phyloP scores from a whole-genome alignment of 345 rosid genomes.

The Eucalyptus erythrocorys region DNA sequence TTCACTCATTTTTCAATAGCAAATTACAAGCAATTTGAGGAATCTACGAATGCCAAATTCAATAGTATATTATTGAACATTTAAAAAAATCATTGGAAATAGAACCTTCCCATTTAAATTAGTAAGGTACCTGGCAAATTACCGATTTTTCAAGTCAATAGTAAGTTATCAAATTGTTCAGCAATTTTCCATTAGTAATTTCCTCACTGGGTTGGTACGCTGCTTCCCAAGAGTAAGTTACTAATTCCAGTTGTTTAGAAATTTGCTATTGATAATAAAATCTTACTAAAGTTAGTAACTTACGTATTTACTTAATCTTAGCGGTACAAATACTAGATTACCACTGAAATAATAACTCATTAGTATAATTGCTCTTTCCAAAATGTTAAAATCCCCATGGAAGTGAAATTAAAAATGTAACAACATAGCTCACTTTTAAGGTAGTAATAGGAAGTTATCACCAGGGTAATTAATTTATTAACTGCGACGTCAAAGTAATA shows the following conservation, averaged over 20 bases:
- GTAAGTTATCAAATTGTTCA: neutral
- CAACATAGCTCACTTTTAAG: neutral
- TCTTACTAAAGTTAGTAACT: neutral
- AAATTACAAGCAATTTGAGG: no score
- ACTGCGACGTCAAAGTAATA: neutral
- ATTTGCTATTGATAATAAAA: neutral
- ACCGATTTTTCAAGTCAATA: neutral
- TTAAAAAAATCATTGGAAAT: neutral
- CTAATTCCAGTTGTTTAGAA: neutral
- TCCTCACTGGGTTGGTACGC: neutral
- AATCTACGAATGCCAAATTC: no score
- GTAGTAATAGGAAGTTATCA: neutral
- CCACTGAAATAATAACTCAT: neutral
- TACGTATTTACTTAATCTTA: neutral
- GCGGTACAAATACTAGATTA: neutral
- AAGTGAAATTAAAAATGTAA: no score
- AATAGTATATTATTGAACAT: no score
- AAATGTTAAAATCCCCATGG: neutral
- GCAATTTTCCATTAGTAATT: neutral
- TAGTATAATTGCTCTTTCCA: neutral
- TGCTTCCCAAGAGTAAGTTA: neutral
- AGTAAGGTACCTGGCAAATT: neutral
- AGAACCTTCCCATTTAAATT: neutral
- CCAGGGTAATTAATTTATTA: neutral
- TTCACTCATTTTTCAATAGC: no score